These are phyloP conservation scores for Copromyces sp. DNA, from an alignment of 495 filamentous ascomycete genomes.

Conservation along the genomic window DNA sequence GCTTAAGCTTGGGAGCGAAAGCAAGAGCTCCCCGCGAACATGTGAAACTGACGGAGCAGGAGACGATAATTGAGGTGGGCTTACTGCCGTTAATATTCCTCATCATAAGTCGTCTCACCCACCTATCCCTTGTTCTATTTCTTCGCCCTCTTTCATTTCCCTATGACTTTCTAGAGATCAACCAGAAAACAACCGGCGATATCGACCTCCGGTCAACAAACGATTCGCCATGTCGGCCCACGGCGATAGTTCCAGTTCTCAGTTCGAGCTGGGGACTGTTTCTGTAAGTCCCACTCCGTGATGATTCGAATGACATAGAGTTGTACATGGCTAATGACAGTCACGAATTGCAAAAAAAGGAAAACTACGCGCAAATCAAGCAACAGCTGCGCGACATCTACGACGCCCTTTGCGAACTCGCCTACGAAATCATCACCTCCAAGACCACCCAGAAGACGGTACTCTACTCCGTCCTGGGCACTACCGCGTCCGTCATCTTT, in stretches of 20 bases:
- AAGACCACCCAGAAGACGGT: constrained; percentile 61
- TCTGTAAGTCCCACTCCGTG: not conserved
- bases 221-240: not conserved
- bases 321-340: not conserved
- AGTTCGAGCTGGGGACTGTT: not conserved
- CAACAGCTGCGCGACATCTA: constrained; percentile 24
- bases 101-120: not conserved
- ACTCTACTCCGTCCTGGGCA: constrained; percentile 56
- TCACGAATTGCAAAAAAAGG: not conserved
- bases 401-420: constrained; percentile 19
- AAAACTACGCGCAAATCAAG: constrained; percentile 1
- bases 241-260: not conserved
- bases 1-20: not conserved
- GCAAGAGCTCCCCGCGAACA: not conserved
- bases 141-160: not conserved
- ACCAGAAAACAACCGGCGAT: not conserved
- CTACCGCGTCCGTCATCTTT: constrained; percentile 46
- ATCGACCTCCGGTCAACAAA: not conserved
- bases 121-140: not conserved
- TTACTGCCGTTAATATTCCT: not conserved
- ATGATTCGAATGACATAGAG: not conserved
- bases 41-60: not conserved
- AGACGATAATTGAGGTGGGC: not conserved
- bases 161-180: not conserved
- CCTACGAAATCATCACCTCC: constrained; percentile 37